Evolutionary conservation across 495 filamentous ascomycete species (phyloP), one percentile per base, ranked within the genome.

Genomic region (Cryomyces minteri): DNA sequence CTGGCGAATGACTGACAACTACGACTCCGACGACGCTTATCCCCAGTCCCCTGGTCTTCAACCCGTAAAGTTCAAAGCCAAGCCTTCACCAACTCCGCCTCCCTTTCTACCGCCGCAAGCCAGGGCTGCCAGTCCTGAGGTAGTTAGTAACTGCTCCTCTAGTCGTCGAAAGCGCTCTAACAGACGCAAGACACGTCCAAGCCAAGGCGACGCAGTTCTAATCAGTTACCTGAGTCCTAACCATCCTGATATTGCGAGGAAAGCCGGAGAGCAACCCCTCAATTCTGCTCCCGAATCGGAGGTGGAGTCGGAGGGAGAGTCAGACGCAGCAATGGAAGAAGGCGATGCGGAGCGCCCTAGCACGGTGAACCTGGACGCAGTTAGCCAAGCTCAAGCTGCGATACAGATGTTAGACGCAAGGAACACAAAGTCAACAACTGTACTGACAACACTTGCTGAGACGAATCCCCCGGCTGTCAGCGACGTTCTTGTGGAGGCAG

Each of bases 151-250:
- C 40, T 41, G 39, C 45, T 52, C 49, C 49, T 43, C 47, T 9
- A 44, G 48, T 43, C 49, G 48, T 49, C 49, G 52, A 28, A 53
- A 54, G 52, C 52, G 50, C 43, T 39, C 52, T 53, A 55, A 53
- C 48, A 44, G 54, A 41, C 48, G 43, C 5, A 58, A 56, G 58
- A 49, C 51, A 34, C 51, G 50, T 29, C 49, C 58, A 32, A 55
- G 47, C 36, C 56, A 57, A 49, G 56, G 56, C 5, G 56, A 61
- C 46, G 46, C 44, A 6, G 58, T 61, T 10, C 52, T 61, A 18
- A 39, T 58, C 28, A 48, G 46, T 42, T 44, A 45, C 30, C 48
- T 58, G 48, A 54, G 49, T 34, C 54, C 56, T 14, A 54, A 58
- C 44, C 54, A 46, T 29, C 56, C 54, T 10, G 58, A 61, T 36